Evolutionary conservation across 176 grass and related monocot species (phyloP).

Genomic region (Leersia perrieri): DNA sequence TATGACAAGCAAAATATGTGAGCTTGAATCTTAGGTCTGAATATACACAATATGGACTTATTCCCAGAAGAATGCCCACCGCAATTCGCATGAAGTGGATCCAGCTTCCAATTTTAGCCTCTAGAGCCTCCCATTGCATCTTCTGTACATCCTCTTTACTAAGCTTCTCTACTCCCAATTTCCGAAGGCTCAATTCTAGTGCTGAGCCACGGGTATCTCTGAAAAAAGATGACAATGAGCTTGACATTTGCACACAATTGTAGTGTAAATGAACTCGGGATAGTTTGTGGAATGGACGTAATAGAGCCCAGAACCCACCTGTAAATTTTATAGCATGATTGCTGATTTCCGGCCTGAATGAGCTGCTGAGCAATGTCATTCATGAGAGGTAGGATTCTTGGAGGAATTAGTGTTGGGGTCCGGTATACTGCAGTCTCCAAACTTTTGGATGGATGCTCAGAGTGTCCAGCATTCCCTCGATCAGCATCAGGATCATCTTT

Average conservation of each 20-base stretch:
- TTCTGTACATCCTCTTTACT: conserved; percentile 96
- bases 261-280: neutral
- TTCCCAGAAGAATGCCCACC: conserved; percentile 43
- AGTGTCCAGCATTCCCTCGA: conserved; percentile 15
- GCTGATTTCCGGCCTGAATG: conserved; percentile 77
- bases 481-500: conserved; percentile 31
- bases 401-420: conserved; percentile 75
- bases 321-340: conserved; percentile 53
- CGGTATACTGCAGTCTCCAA: conserved; percentile 68
- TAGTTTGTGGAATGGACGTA: neutral
- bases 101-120: conserved; percentile 98
- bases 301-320: neutral
- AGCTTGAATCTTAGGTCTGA: conserved; percentile 13
- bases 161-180: conserved; percentile 82
- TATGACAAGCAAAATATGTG: conserved; percentile 30
- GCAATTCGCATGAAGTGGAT: conserved; percentile 92
- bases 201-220: conserved; percentile 70
- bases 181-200: conserved; percentile 73
- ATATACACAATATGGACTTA: neutral
- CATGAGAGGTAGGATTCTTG: conserved; percentile 75
- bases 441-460: conserved; percentile 67
- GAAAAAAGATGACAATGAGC: conserved; percentile 9
- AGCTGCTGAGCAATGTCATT: conserved; percentile 92
- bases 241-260: conserved; percentile 17
- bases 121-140: conserved; percentile 90